Evolutionary conservation across 257 asterid genomes (phyloP), one percentile per base, ranked within the genome.

Genomic region (Ilex aquifolium): DNA sequence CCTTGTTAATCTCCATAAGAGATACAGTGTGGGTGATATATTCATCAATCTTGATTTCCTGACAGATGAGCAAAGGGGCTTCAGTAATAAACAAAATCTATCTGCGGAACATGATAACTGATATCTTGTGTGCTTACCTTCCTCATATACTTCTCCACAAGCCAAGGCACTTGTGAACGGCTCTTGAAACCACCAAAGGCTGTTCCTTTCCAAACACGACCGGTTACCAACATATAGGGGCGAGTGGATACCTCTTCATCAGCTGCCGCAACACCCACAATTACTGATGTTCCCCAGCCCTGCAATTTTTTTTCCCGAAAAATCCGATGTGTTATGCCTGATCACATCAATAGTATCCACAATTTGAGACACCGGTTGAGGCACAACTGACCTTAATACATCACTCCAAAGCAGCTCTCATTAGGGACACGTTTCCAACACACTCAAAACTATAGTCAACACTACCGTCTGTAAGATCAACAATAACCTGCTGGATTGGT

Each of bases 281-380:
- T 89, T 58, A 93, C 97, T 3, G 99, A 93, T 59, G 95, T 93
- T 31, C 99, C 97, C 99, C 99, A 93, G 1, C 99, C 99, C 99
- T 92, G 55, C 42, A 55, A 36, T 44, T 68, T 71, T 10, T 10
- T 74, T 21, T 21, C 27, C 27, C 30, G 44, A 46, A 9, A 44
- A 66, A 58, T 76, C 51, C 63, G 68, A 61, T 61, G 49, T 21
- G 7, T 60, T 36, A 62, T 64, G 50, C 52, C 14, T 51, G 64
- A 44, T 21, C 29, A 60, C 58, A 31, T 32, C 39, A 16, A 13
- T 10, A 27, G 46, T 6, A 65, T 44, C n/a, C 36, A 36, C 39
- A 52, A 50, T 30, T 5, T 32, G 62, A 61, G 42, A 65, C 3
- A 9, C 15, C 59, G 55, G 53, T 12, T 32, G n/a, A 2, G 48